Conservation (phyloP, 208 protist species). For the Vickermania spadyakhi region DNA sequence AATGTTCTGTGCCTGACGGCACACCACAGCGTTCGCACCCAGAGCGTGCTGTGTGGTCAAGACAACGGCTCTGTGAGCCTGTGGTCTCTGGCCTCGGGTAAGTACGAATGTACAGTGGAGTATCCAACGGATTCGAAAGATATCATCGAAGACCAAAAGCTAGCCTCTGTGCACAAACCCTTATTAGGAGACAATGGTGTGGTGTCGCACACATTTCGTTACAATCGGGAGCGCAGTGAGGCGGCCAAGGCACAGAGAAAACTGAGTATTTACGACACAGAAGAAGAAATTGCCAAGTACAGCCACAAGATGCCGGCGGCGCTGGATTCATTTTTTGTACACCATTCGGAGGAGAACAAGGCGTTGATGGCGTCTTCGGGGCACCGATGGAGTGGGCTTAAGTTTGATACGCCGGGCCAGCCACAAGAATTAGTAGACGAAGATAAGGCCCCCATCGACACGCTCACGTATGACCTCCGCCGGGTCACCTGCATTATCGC, state of each 20-base stretch:
- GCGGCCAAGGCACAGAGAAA: background rate
- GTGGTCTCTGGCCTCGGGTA: constrained; percentile 16
- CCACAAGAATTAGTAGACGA: too few relatives aligned
- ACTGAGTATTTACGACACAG: background rate
- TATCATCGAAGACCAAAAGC: constrained; percentile 8
- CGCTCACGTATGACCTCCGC: constrained; percentile 20
- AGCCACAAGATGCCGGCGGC: background rate
- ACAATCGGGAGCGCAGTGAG: constrained; percentile 19
- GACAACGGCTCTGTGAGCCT: constrained; percentile 27
- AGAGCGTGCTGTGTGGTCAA: constrained; percentile 22
- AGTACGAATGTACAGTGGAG: constrained; percentile 24
- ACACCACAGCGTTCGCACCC: background rate
- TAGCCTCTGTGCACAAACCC: constrained; percentile 7
- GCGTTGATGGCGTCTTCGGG: background rate
- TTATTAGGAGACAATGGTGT: constrained; percentile 4
- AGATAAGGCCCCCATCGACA: background rate
- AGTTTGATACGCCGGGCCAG: background rate
- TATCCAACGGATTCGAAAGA: constrained; percentile 28
- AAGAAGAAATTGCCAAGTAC: background rate
- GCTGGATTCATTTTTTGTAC: background rate
- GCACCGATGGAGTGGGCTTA: background rate
- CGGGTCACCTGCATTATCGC: constrained; percentile 33
- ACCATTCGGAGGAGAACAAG: background rate
- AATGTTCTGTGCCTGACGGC: constrained; percentile 5
- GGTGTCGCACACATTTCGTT: constrained; percentile 24